Conservation (phyloP, 2,329 filamentous ascomycete genomes). For the Diaporthe eres region DNA sequence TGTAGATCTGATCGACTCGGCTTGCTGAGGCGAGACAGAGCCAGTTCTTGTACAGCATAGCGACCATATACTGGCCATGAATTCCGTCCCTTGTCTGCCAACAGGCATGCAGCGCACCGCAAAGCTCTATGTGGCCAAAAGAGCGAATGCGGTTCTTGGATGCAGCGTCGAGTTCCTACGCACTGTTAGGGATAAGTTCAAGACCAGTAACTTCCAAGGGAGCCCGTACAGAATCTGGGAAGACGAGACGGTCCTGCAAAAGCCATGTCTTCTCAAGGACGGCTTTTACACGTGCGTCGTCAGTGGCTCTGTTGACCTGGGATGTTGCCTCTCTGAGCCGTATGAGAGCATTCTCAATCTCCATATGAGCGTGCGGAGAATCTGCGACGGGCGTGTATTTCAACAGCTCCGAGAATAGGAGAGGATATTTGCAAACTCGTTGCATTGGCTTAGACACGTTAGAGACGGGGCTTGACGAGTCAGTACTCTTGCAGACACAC, state of each 20-base stretch:
- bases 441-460: slow-evolving; percentile 78
- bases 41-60: slow-evolving; percentile 85
- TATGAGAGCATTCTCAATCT: slow-evolving; percentile 80
- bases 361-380: slow-evolving; percentile 85
- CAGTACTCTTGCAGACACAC: slow-evolving; percentile 60
- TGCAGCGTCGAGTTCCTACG: slow-evolving; percentile 61
- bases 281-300: slow-evolving; percentile 78
- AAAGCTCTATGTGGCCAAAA: slow-evolving; percentile 85
- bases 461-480: slow-evolving; percentile 54
- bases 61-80: slow-evolving; percentile 86
- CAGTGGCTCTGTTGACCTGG: slow-evolving; percentile 87
- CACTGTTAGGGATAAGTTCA: slow-evolving; percentile 45
- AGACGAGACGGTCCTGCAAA: slow-evolving; percentile 84
- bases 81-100: slow-evolving; percentile 81
- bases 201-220: slow-evolving; percentile 44
- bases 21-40: slow-evolving; percentile 80
- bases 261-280: slow-evolving; percentile 86
- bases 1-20: slow-evolving; percentile 77
- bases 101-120: slow-evolving; percentile 85
- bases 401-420: slow-evolving; percentile 87
- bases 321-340: slow-evolving; percentile 81
- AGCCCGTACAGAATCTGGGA: slow-evolving; percentile 70
- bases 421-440: slow-evolving; percentile 89
- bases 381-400: slow-evolving; percentile 88
- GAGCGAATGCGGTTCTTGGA: slow-evolving; percentile 79